Percentiles rank a stretch among this genome's conserved stretches.
Evolutionary conservation across 2,329 filamentous ascomycete genomes (phyloP).

Genomic region (Pseudofabraea citricarpa): DNA sequence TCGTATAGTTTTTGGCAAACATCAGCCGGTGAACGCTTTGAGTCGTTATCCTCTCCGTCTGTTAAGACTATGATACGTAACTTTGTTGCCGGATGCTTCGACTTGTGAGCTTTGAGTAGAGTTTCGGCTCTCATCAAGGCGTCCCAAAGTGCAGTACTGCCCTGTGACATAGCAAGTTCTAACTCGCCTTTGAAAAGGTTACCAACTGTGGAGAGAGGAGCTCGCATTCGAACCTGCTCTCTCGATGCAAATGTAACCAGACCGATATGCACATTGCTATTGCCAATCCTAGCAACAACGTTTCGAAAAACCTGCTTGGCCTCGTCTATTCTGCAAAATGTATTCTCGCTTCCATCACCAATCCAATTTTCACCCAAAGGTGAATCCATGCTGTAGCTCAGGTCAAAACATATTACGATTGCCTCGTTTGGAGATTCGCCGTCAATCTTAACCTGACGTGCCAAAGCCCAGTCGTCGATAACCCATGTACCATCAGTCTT

Average conservation of each 20-base stretch:
- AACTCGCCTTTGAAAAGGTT: background rate
- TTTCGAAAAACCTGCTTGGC: conserved; percentile 1
- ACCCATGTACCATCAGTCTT: background rate
- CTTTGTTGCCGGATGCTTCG: conserved; percentile 3
- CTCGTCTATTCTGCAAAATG: background rate
- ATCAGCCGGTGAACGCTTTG: background rate
- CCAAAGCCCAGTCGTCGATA: background rate
- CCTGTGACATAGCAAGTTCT: background rate
- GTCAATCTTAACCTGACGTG: background rate
- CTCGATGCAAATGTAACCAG: background rate
- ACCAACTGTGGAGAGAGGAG: background rate
- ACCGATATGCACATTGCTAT: background rate
- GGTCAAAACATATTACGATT: background rate
- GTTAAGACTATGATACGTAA: conserved; percentile 6
- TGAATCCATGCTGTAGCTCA: background rate
- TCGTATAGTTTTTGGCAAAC: conserved; percentile 2
- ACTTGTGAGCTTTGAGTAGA: background rate
- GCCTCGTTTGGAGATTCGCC: background rate
- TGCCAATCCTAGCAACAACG: background rate
- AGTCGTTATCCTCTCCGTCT: conserved; percentile 5
- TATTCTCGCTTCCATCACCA: background rate
- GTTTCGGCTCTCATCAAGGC: background rate
- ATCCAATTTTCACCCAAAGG: background rate
- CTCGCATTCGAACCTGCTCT: background rate
- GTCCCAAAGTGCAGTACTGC: background rate